Base-by-base conservation (phyloP, 1,284 basidiomycete genomes). In the Pseudozyma sp. region DNA sequence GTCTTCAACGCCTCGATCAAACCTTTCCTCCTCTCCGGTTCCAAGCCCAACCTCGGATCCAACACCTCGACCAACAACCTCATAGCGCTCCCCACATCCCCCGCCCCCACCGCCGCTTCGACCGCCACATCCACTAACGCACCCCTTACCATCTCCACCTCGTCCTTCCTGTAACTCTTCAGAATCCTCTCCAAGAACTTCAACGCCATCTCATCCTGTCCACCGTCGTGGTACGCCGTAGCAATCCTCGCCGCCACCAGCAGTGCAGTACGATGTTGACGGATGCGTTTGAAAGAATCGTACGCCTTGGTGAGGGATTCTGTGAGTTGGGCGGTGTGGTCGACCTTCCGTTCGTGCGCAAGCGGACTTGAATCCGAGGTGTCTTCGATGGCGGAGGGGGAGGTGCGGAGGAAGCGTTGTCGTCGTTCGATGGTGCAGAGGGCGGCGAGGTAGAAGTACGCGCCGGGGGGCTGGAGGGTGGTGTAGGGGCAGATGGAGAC, bases 391-490 rank as follows among this genome's bases (percentile, higher is more conserved):
- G 60, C 19, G 24, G 61, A 16, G 16, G 56, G 35, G 5, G 48
- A 16, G 43, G 68, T 34, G 13, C 54, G 44, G 9, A 65, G 24
- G 56, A 67, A 78, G 10, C 78, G 59, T 0, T 46, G 43, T 9
- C 75, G 66, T 7, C 81, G 62, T 58, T 82, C 79, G 33, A 77
- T 24, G 7, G 76, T 70, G 54, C 81, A 82, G 2, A 81, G 54
- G 16, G 79, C 81, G 0, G 81, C 78, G 29, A 78, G 64, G 65
- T 82, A 81, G 56, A 52, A 78, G 70, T 72, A 80, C 0, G 64
- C 47, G 1, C 65, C 81, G 0, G 79, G 46, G 3, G 67, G 40
- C 30, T 65, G 67, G 5, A 74, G 60, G 8, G 60, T 19, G 0
- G 57, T 48, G 13, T 44, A 43, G 0, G 78, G 75, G 8, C 33